Evolutionary conservation across 306 rosid species (phyloP).

Genomic region (Malus sieversii): DNA sequence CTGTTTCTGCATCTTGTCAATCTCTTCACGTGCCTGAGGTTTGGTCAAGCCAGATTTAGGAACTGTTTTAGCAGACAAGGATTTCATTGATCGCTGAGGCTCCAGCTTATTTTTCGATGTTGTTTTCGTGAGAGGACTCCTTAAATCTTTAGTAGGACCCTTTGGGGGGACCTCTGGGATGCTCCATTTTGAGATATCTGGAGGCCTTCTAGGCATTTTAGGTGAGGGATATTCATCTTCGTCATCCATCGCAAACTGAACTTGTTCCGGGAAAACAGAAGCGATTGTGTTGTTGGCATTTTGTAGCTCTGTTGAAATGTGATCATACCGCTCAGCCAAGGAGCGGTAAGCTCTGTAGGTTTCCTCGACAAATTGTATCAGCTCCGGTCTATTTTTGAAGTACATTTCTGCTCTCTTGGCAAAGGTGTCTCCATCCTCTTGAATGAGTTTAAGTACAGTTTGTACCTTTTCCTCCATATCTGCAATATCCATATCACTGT

Average conservation of each 20-base stretch:
- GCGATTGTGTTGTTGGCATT: constrained; percentile 97
- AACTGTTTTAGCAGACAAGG: constrained; percentile 13
- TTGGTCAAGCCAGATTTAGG: constrained; percentile 73
- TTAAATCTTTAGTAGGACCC: constrained; percentile 55
- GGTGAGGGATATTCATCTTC: constrained; percentile 58
- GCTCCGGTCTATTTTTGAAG: constrained; percentile 87
- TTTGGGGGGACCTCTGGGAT: constrained; percentile 63
- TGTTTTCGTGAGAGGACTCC: constrained; percentile 35
- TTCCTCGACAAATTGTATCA: constrained; percentile 78
- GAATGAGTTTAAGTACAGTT: constrained; percentile 40
- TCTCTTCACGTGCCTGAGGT: constrained; percentile 55
- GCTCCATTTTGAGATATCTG: constrained; percentile 35
- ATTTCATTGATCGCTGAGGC: constrained; percentile 21
- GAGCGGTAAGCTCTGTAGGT: constrained; percentile 75
- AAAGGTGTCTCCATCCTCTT: constrained; percentile 95
- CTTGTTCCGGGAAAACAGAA: constrained; percentile 80
- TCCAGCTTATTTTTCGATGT: constrained; percentile 39
- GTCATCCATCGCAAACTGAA: constrained; percentile 75
- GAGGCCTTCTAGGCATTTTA: constrained; percentile 25
- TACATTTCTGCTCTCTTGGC: constrained; percentile 97
- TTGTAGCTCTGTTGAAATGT: constrained; percentile 88
- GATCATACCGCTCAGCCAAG: constrained; percentile 90
- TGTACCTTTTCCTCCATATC: constrained; percentile 90
- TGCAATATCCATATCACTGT: constrained; percentile 33
- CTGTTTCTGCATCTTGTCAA: constrained; percentile 74